Evolutionary conservation across 345 rosid species (phyloP), one percentile per base, ranked within the genome.

Genomic region (Physaria fendleri): DNA sequence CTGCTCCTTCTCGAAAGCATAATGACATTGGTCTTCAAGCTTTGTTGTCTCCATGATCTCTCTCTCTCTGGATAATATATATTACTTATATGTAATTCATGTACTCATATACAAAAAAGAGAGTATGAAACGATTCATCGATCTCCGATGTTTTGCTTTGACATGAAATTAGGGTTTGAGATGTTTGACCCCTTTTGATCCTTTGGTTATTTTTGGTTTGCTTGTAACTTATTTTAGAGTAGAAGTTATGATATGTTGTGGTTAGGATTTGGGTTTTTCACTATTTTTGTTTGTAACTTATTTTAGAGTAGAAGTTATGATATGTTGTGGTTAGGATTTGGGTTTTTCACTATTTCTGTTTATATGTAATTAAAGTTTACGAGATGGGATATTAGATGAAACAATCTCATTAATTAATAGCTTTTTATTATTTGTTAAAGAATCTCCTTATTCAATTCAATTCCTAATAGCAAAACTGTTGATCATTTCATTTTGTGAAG

Each of bases 1-100:
- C 98, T 32, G 98, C 85, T 55, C 98, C 98, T 56, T 91, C 98
- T 46, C 74, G 95, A 75, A 85, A 83, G 68, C 96, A 88, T 77
- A 91, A 91, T 55, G 90, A 68, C 57, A 79, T 91, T 76, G 98
- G 96, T 45, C 21, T 54, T 37, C 68, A 69, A 54, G 51, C 62
- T 59, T 74, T 79, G 42, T 74, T 85, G 56, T 75, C 66, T 60
- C 81, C 85, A 78, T 78, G 72, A 72, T 83, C 78, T 85, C 16
- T 75, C 71, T 76, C 43, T 50, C 40, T 48, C 22, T 48, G 5
- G 22, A 47, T 49, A 11, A 33, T 5, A 22, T 41, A 41, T 41
- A 8, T 12, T 17, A 29, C 13, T 17, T 40, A 39, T 48, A 29
- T 66, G 38, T 64, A 42, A 41, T 64, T 38, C 47, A 65, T 25